Conservation (phyloP, 306 rosid species). For the Cucumis melo region DNA sequence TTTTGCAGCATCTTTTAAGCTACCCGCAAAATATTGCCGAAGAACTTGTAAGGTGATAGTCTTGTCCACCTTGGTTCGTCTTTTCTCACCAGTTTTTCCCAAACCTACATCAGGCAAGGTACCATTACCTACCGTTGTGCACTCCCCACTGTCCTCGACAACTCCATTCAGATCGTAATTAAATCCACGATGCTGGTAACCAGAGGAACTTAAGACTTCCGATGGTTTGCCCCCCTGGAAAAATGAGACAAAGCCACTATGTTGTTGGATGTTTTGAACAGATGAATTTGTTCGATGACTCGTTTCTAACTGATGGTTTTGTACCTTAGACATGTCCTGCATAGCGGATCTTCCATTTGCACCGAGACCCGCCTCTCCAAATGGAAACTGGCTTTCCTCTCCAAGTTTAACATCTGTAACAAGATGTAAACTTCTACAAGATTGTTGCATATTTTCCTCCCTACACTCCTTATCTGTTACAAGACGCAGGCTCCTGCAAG, state of each 20-base stretch:
- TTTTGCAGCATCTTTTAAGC: constrained; percentile 97
- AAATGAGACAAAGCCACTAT: constrained; percentile 19
- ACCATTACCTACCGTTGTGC: constrained; percentile 33
- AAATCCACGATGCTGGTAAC: constrained; percentile 19
- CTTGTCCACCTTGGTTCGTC: constrained; percentile 71
- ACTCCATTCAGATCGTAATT: constrained; percentile 22
- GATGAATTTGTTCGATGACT: constrained; percentile 1
- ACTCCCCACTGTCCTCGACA: constrained; percentile 25
- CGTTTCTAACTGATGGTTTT: not conserved
- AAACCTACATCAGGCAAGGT: constrained; percentile 30
- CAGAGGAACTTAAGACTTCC: constrained; percentile 23
- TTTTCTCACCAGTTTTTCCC: constrained; percentile 48
- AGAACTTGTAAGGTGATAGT: constrained; percentile 76
- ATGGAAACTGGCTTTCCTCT: constrained; percentile 24
- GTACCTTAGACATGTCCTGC: not conserved
- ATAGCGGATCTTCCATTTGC: constrained; percentile 15
- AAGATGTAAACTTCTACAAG: constrained; percentile 50
- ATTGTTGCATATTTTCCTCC: constrained; percentile 53
- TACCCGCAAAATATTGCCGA: constrained; percentile 75
- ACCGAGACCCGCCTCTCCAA: constrained; percentile 17
- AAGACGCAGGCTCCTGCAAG: constrained; percentile 57
- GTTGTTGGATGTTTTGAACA: constrained; percentile 18
- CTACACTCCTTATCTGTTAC: constrained; percentile 53
- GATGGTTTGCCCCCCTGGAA: constrained; percentile 18
- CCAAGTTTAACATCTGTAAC: constrained; percentile 44